Conservation (phyloP, 768 basidiomycete genomes). For the Lactifluus hygrophoroides region DNA sequence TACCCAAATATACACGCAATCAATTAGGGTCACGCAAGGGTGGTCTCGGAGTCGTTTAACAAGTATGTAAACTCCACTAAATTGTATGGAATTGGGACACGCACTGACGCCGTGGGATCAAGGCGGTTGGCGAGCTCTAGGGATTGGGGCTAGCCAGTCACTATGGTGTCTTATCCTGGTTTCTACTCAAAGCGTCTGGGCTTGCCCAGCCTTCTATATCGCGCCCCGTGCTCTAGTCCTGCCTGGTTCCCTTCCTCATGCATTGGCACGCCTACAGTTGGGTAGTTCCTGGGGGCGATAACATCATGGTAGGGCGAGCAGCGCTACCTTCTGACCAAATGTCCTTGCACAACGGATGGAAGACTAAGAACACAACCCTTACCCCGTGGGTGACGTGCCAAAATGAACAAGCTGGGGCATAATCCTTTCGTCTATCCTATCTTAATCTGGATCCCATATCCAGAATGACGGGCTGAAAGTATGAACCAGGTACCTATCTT, state of each 20-base stretch:
- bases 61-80: background rate
- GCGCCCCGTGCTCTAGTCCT: background rate
- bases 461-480: conserved; percentile 1
- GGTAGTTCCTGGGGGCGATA: background rate
- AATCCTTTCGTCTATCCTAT: background rate
- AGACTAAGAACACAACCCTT: background rate
- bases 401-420: background rate
- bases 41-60: background rate
- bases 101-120: background rate
- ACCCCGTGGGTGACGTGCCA: background rate
- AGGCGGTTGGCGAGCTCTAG: background rate
- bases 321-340: background rate
- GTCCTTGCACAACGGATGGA: background rate
- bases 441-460: conserved; percentile 8
- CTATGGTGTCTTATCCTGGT: background rate
- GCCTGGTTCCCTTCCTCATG: background rate
- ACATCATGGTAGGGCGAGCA: background rate
- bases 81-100: background rate
- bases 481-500: conserved; percentile 8
- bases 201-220: background rate
- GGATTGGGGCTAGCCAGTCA: background rate
- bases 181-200: background rate
- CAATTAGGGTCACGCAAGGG: background rate
- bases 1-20: background rate
- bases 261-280: background rate